phyloP scores from a whole-genome alignment of 192 early-diverging fungal genomes.

The Podila clonocystis region DNA sequence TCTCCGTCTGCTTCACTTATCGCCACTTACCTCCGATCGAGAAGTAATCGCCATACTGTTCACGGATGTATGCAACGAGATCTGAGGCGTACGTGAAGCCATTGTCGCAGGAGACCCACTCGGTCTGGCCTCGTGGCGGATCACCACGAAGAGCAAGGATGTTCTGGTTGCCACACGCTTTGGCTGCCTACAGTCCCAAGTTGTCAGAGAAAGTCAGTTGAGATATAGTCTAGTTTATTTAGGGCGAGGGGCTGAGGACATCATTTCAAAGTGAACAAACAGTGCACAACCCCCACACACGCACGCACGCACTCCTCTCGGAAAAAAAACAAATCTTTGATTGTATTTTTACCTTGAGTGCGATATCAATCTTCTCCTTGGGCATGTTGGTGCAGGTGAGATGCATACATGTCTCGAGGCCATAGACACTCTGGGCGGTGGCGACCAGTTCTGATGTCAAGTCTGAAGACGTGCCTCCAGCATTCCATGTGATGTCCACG shows the following conservation, averaged over 20 bases:
- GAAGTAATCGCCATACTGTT: slow-evolving; percentile 93
- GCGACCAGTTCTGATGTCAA: slow-evolving; percentile 89
- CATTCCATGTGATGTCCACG: slow-evolving; percentile 90
- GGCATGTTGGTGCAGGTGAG: slow-evolving; percentile 99
- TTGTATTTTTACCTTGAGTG: slow-evolving; percentile 68
- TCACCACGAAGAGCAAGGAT: slow-evolving; percentile 97
- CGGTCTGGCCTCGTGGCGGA: slow-evolving; percentile 83
- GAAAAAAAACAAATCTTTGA: slow-evolving; percentile 1
- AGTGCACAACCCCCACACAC: neutral
- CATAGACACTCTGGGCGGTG: slow-evolving; percentile 92
- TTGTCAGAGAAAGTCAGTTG: neutral
- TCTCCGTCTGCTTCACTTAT: too few relatives aligned
- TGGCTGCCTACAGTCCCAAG: slow-evolving; percentile 68
- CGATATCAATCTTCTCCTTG: slow-evolving; percentile 85
- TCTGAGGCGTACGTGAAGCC: slow-evolving; percentile 91
- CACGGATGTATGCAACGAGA: slow-evolving; percentile 90
- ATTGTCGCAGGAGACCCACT: slow-evolving; percentile 85
- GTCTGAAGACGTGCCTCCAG: slow-evolving; percentile 90
- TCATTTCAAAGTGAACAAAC: neutral
- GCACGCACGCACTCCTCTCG: neutral
- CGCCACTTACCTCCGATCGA: slow-evolving; percentile 71
- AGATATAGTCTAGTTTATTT: neutral
- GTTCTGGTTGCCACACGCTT: slow-evolving; percentile 94
- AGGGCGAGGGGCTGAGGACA: neutral
- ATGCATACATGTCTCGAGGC: slow-evolving; percentile 97